These are phyloP conservation scores for Globisporangium cederbergense DNA, from an alignment of 352 stramenopile species.

Conservation along the genomic window DNA sequence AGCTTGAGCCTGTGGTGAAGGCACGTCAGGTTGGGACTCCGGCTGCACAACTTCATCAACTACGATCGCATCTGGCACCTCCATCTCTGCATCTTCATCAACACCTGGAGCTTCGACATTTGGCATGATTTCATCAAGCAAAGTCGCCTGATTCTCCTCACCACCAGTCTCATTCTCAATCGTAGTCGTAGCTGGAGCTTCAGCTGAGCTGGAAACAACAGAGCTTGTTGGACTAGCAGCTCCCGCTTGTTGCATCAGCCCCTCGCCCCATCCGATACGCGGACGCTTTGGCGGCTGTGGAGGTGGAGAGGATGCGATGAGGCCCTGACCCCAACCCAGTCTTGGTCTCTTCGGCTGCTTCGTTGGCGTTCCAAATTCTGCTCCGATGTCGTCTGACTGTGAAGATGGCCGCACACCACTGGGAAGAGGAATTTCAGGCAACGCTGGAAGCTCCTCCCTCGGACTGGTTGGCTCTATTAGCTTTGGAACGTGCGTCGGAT, in stretches of 20 bases:
- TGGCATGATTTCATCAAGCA: constrained; percentile 3
- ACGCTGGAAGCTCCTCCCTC: constrained; percentile 52
- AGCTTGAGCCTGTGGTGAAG: not conserved
- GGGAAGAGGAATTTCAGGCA: constrained; percentile 66
- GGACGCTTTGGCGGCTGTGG: constrained; percentile 61
- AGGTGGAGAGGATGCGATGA: constrained; percentile 62
- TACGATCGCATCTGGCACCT: not conserved
- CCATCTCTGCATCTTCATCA: constrained; percentile 10
- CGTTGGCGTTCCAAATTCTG: constrained; percentile 33
- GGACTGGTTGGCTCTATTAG: constrained; percentile 4
- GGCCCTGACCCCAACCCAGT: constrained; percentile 79
- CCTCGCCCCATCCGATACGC: constrained; percentile 80
- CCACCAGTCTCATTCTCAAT: not conserved
- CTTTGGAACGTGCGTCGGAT: not conserved
- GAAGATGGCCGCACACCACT: constrained; percentile 9
- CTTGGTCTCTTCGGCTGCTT: constrained; percentile 58
- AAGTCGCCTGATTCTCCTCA: not conserved
- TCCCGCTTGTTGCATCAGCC: constrained; percentile 42
- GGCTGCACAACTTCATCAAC: not conserved
- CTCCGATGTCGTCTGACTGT: constrained; percentile 16
- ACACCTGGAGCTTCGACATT: not conserved
- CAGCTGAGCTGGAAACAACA: constrained; percentile 11
- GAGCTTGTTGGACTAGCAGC: constrained; percentile 12
- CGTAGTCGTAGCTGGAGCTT: not conserved
- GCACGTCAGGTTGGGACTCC: not conserved